Evolutionary conservation across 225 moss, liverwort and hornwort species (phyloP), one percentile per base, ranked within the genome.

Genomic region (Pseudoscleropodium purum): DNA sequence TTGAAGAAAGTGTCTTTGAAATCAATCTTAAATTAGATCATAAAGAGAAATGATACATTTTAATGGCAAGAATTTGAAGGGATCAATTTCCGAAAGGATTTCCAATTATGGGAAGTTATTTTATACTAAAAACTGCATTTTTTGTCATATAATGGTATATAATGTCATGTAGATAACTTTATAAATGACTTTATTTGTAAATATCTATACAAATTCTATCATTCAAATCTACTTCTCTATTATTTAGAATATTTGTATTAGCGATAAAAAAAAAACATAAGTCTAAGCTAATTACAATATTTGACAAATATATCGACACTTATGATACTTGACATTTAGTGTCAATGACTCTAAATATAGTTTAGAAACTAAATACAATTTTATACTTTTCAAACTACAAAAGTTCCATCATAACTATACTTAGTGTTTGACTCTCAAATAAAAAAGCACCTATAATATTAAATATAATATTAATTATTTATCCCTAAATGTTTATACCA

Each of bases 21-120:
- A 49, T 31, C 7, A 33, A 49, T 33, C 1, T 7, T 13, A 75
- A 1, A 49, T 20, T 75, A 47, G 9, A 0, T 12, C 7, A 19
- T 49, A 0, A 34, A 77, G 15, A 34, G 36, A 37, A 4, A 36
- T 9, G 52, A 52, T 5, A 8, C 14, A 77, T 34, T 34, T 77
- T 36, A 52, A 23, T 52, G 24, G 59, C 18, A 34, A 75, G 20
- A 49, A 36, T 36, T 34, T 52, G 14, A 4, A 77, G 34, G 34
- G 3, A 1, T 52, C 4, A 24, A 76, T 76, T 75, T 75, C 51
- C 20, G 8, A 51, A 20, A 76, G 13, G 5, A 13, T 0, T 33
- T 2, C 24, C 36, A 36, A 36, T 54, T 36, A 10, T 54, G 8
- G 14, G 3, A 4, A 54, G 0, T 54, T 15, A 15, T 0, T 1